Base-by-base conservation (phyloP, 164 flowering plant genomes). In the Nymphaea colorata region DNA sequence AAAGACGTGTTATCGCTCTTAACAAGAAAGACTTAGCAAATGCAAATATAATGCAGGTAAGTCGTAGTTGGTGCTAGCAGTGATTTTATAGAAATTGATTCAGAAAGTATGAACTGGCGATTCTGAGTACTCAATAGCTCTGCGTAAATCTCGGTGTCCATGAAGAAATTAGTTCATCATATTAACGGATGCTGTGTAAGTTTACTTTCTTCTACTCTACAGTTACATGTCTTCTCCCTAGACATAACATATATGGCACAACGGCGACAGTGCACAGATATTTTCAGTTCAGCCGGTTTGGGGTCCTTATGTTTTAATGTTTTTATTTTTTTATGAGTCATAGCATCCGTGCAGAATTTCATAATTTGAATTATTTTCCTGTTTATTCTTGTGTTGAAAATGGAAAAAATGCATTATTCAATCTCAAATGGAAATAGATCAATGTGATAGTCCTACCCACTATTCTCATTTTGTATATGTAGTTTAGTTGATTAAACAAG, bases 1-100 rank as follows among this genome's bases (percentile, higher is more conserved):
- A 94, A 71, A 83, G 89, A 71, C 85, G 96, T 10, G 79, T 94
- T 11, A 75, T 94, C 74, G 97, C 96, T 70, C 84, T 94, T 65
- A 91, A 91, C 74, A 94, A 94, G 90, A 91, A 86, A 74, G 97
- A 94, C 67, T 80, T 91, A 71, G 96, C 96, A 43, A 89, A 89
- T 69, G 85, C 91, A 69, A 91, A 91, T 74, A 79, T 94, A 64
- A 84, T 89, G 91, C 83, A 77, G 61, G 97, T 90, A 70, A 55
- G 77, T 69, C n/a, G 3, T 11, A n/a, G 55, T 47, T 47, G 12
- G 55, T 47, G 55, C 11, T 47, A 47, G 7, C 36, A 25, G 55
- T 47, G 55, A 12, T 47, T 6, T 47, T 47, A 47, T 47, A 12
- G 12, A 2, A 12, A 47, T 47, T 47, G 55, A 47, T 47, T 47